These are phyloP conservation scores for Oxalis stricta DNA, from an alignment of 441 rosid genomes.

Conservation along the genomic window DNA sequence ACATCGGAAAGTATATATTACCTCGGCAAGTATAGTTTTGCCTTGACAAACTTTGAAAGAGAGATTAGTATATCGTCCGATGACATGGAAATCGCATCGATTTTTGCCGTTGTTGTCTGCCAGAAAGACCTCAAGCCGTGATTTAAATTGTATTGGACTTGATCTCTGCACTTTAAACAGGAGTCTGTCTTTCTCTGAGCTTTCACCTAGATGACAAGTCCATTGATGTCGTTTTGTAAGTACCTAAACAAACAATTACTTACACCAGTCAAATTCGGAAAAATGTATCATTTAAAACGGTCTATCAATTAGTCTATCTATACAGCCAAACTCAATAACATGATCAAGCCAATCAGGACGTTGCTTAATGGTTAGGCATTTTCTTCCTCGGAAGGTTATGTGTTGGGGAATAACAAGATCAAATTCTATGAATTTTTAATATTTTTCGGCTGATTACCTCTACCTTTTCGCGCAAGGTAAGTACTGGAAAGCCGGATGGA, in stretches of 20 bases:
- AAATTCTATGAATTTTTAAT: too few species aligned
- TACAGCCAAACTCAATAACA: too few species aligned
- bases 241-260: constrained; percentile 14
- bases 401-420: too few species aligned
- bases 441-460: too few species aligned
- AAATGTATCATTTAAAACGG: too few species aligned
- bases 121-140: constrained; percentile 41
- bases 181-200: constrained; percentile 15
- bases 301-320: too few species aligned
- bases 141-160: constrained; percentile 34
- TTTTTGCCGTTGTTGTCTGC: constrained; percentile 15
- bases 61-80: constrained; percentile 31
- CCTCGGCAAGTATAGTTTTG: constrained; percentile 46
- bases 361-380: too few species aligned
- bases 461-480: constrained; percentile 52
- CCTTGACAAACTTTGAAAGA: constrained; percentile 43
- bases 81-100: constrained; percentile 32
- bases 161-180: constrained; percentile 36
- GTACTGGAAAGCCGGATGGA: constrained; percentile 51
- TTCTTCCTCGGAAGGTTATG: too few species aligned
- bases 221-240: constrained; percentile 30
- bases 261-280: background rate
- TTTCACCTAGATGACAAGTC: constrained; percentile 45
- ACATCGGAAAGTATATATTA: too few species aligned
- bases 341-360: too few species aligned